Conservation (phyloP, 2,329 filamentous ascomycete species). For the Fusarium sp. region DNA sequence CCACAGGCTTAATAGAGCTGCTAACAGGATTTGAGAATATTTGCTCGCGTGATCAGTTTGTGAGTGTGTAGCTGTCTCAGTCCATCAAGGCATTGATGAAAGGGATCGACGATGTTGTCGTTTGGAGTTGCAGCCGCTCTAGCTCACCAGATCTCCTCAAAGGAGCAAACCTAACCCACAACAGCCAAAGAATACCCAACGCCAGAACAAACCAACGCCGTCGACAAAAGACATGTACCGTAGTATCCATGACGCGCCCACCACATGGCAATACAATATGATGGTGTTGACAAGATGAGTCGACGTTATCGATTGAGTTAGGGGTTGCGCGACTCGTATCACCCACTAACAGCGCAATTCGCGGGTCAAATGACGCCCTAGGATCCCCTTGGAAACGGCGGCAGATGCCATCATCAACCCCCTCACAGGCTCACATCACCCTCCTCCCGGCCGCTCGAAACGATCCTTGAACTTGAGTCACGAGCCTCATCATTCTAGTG, state of each 20-base stretch:
- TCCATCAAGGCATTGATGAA: conserved; percentile 11
- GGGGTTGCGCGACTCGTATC: conserved; percentile 32
- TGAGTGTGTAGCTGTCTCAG: conserved; percentile 26
- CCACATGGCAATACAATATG: conserved; percentile 25
- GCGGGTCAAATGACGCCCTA: conserved; percentile 47
- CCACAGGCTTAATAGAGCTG: conserved; percentile 5
- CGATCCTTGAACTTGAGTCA: conserved; percentile 45
- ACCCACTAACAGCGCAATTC: conserved; percentile 38
- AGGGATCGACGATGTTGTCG: conserved; percentile 34
- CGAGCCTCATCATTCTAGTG: conserved; percentile 40
- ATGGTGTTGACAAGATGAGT: conserved; percentile 33
- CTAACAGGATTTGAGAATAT: conserved; percentile 4
- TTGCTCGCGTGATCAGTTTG: conserved; percentile 40
- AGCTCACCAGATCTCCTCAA: conserved; percentile 8
- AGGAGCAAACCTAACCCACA: neutral
- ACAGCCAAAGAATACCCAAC: neutral
- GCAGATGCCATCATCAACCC: conserved; percentile 12
- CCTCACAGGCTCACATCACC: conserved; percentile 36
- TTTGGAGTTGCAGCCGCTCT: conserved; percentile 17
- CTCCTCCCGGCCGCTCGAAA: conserved; percentile 15
- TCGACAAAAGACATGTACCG: conserved; percentile 5
- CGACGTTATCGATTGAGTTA: conserved; percentile 42
- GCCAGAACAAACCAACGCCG: conserved; percentile 2
- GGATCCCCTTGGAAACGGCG: conserved; percentile 22
- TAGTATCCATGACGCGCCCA: conserved; percentile 38